These are phyloP conservation scores for Neocallimastix lanati DNA, from an alignment of 192 early-diverging fungal genomes.

Conservation along the genomic window DNA sequence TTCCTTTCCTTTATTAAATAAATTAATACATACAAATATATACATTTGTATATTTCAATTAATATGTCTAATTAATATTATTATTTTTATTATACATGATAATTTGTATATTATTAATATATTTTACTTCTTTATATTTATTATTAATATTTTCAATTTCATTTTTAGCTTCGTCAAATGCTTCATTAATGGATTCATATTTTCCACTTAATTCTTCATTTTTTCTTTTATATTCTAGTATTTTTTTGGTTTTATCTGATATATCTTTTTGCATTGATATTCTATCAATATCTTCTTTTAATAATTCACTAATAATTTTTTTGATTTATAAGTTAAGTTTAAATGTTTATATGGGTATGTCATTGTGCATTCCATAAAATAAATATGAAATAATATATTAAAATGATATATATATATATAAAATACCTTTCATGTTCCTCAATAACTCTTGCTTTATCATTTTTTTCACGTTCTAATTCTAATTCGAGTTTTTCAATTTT, in stretches of 20 bases:
- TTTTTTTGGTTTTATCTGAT: neutral
- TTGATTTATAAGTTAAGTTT: no score
- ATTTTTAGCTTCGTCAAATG: neutral
- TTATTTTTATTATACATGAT: no score
- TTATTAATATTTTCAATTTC: neutral
- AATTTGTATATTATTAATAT: no score
- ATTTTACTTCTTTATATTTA: neutral
- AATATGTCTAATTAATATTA: no score
- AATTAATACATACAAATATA: no score
- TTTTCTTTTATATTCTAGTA: neutral
- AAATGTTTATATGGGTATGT: no score
- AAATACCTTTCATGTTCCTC: neutral
- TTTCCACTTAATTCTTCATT: neutral
- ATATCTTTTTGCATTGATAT: neutral
- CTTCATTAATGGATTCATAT: neutral
- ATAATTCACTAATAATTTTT: neutral
- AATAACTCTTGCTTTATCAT: neutral
- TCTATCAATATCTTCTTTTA: neutral
- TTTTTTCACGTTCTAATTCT: neutral
- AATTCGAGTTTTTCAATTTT: neutral
- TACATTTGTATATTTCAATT: no score
- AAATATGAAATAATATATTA: no score
- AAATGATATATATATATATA: neutral
- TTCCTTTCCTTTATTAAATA: neutral
- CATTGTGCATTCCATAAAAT: no score